Percentiles rank a stretch among this genome's conserved stretches.
Evolutionary conservation across 176 grass and related monocot genomes (phyloP).

Genomic region (Urochloa ruziziensis): DNA sequence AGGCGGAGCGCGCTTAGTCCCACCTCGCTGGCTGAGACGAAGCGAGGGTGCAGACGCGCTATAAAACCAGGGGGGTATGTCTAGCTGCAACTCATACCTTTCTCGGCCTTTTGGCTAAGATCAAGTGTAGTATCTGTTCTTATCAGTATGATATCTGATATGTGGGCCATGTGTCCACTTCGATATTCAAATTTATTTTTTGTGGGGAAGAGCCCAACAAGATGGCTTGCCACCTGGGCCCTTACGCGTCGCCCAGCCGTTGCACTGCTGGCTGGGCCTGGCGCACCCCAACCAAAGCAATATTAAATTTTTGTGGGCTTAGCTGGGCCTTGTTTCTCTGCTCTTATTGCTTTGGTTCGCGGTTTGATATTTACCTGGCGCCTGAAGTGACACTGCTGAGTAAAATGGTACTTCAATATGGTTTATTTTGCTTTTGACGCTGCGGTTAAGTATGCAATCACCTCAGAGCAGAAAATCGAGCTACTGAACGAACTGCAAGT

Average conservation of each 20-base stretch:
- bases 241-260: not conserved
- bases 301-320: not conserved
- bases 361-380: no score
- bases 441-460: not conserved
- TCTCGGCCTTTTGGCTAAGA: conserved; percentile 45
- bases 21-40: not conserved
- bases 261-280: not conserved
- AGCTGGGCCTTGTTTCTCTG: no score
- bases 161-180: not conserved
- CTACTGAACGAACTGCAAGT: not conserved
- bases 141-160: not conserved
- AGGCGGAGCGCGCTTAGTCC: not conserved
- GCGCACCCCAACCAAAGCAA: not conserved
- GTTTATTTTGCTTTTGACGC: not conserved
- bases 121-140: conserved; percentile 13
- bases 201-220: not conserved
- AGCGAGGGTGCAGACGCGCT: not conserved
- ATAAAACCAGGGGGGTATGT: not conserved
- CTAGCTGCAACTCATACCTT: not conserved
- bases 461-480: not conserved
- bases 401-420: no score
- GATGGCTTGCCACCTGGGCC: not conserved
- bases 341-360: no score
- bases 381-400: no score
- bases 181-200: not conserved